A percentile compares a stretch with the other conserved stretches of the same genome.
phyloP scores from a whole-genome alignment of 176 grass and related monocot genomes.

The Canna indica region DNA sequence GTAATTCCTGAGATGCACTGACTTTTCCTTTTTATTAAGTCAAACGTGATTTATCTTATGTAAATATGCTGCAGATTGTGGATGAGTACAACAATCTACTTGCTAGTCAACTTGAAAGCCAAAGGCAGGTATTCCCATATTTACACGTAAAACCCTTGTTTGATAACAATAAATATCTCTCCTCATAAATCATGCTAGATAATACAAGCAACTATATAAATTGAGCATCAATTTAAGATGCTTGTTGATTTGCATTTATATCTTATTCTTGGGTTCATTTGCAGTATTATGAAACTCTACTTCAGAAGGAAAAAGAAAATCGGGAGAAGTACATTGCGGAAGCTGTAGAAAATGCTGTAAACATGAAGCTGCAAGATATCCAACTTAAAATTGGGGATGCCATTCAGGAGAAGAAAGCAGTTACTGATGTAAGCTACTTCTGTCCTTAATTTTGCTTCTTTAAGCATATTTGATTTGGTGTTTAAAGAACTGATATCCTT shows the following conservation, averaged over 20 bases:
- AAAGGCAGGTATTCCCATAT: constrained; percentile 52
- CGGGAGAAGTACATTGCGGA: constrained; percentile 43
- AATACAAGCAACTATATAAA: not conserved
- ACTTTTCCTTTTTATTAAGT: constrained; percentile 9
- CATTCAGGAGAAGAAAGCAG: constrained; percentile 55
- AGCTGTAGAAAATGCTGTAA: constrained; percentile 57
- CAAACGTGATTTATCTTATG: not conserved
- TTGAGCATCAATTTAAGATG: not conserved
- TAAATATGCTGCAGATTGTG: constrained; percentile 51
- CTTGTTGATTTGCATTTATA: not conserved
- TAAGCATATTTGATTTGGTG: not conserved
- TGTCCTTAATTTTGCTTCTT: not conserved
- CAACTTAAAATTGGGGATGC: constrained; percentile 55
- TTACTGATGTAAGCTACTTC: constrained; percentile 42
- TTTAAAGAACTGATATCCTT: not conserved
- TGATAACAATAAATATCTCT: not conserved
- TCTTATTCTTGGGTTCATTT: constrained; percentile 3
- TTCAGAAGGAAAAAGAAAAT: constrained; percentile 63
- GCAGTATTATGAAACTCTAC: constrained; percentile 68
- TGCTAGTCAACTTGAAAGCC: constrained; percentile 74
- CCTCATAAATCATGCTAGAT: not conserved
- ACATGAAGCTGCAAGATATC: constrained; percentile 51
- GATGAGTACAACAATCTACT: constrained; percentile 88
- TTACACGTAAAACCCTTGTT: not conserved
- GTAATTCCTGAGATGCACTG: not conserved